These are phyloP conservation scores for Pythium guiyangense DNA, from an alignment of 352 stramenopile genomes.

Conservation along the genomic window DNA sequence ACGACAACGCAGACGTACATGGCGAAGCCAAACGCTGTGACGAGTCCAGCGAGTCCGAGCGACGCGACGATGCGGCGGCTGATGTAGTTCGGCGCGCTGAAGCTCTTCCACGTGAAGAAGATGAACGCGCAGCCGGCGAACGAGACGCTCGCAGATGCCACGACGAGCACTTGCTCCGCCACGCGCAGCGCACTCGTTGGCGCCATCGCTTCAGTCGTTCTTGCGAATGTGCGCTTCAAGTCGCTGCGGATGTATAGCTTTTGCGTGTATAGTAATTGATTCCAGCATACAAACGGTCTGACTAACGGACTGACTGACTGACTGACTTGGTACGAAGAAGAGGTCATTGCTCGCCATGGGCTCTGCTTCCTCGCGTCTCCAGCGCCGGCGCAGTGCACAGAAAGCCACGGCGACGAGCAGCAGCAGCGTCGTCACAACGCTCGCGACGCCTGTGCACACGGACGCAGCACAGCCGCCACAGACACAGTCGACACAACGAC, in stretches of 20 bases:
- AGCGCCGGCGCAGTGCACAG: too few relatives aligned
- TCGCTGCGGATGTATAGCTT: neutral
- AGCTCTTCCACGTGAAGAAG: slow-evolving; percentile 64
- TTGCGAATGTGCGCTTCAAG: neutral
- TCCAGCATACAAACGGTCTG: too few relatives aligned
- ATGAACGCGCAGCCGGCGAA: slow-evolving; percentile 68
- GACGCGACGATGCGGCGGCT: slow-evolving; percentile 67
- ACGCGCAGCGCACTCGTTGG: slow-evolving; percentile 18
- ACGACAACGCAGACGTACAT: slow-evolving; percentile 27
- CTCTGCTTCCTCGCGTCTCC: slow-evolving; percentile 1
- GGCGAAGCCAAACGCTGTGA: slow-evolving; percentile 56
- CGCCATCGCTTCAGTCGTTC: neutral
- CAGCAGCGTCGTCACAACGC: too few relatives aligned
- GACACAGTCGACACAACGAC: neutral
- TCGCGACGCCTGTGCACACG: too few relatives aligned
- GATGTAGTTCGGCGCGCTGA: slow-evolving; percentile 60
- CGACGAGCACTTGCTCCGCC: slow-evolving; percentile 43
- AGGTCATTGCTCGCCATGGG: neutral
- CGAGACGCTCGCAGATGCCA: slow-evolving; percentile 49
- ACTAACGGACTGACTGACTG: too few relatives aligned
- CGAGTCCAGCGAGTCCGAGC: slow-evolving; percentile 52
- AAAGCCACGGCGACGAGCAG: too few relatives aligned
- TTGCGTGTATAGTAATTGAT: neutral
- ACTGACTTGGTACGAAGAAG: neutral
- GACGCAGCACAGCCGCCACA: neutral